Conservation (phyloP, 352 stramenopile species). For the Pythium graminicola region DNA sequence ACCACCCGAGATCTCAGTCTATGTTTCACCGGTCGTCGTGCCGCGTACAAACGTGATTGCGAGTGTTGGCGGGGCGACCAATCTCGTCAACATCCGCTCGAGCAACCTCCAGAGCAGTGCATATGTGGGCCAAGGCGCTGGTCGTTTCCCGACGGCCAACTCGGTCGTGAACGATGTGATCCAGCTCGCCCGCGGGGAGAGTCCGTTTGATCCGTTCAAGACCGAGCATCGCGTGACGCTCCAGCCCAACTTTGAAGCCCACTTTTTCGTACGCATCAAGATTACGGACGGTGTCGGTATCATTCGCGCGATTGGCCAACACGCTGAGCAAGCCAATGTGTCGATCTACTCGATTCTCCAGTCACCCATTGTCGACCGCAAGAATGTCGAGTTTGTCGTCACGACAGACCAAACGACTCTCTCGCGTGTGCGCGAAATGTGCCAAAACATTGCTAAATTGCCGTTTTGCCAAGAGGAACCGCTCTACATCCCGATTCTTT, state of each 20-base stretch:
- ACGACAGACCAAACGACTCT: constrained; percentile 91
- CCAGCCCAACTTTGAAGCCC: constrained; percentile 88
- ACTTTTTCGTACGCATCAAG: constrained; percentile 94
- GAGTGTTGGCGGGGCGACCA: constrained; percentile 81
- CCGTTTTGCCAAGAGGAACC: constrained; percentile 82
- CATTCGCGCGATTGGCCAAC: constrained; percentile 90
- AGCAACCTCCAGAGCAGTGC: constrained; percentile 87
- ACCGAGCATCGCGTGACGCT: constrained; percentile 45
- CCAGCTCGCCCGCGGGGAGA: constrained; percentile 84
- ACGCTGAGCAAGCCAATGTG: constrained; percentile 92
- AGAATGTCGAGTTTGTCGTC: constrained; percentile 94
- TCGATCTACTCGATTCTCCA: constrained; percentile 97
- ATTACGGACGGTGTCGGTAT: constrained; percentile 93
- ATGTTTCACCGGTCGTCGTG: constrained; percentile 92
- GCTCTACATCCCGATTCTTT: constrained; percentile 71
- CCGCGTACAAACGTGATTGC: constrained; percentile 87
- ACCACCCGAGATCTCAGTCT: constrained; percentile 84
- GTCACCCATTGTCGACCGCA: constrained; percentile 89
- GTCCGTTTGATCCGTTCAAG: constrained; percentile 84
- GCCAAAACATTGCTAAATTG: constrained; percentile 82
- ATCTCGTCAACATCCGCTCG: constrained; percentile 88
- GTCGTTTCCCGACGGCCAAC: constrained; percentile 94
- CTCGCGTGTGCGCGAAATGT: constrained; percentile 86
- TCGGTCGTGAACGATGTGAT: constrained; percentile 95
- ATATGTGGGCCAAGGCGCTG: constrained; percentile 91